Percentiles rank a stretch among this genome's conserved stretches.
Evolutionary conservation across 805 yeast genomes (phyloP).

Genomic region (Nematodospora valgi): DNA sequence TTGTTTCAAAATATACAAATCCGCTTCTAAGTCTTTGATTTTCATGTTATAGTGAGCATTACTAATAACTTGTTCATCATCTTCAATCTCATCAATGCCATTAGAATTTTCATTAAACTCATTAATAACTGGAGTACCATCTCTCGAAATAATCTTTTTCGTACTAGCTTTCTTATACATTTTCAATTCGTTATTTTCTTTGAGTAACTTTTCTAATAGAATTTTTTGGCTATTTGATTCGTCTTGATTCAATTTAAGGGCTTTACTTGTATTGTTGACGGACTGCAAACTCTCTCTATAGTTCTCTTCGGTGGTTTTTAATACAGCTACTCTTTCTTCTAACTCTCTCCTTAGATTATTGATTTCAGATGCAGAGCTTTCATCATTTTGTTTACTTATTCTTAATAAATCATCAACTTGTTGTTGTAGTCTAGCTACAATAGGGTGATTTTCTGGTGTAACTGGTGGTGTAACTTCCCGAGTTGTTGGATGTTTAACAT

Average conservation of each 20-base stretch:
- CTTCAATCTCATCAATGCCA: constrained; percentile 15
- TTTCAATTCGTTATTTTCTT: constrained; percentile 68
- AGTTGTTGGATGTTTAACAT: constrained; percentile 12
- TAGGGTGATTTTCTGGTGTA: constrained; percentile 16
- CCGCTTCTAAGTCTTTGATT: constrained; percentile 81
- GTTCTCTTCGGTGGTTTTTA: constrained; percentile 52
- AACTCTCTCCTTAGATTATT: constrained; percentile 27
- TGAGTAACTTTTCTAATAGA: constrained; percentile 49
- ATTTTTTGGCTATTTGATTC: constrained; percentile 64
- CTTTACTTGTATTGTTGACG: constrained; percentile 70
- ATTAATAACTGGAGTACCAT: constrained; percentile 20
- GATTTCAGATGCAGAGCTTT: constrained; percentile 33
- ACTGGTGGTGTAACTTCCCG: constrained; percentile 9
- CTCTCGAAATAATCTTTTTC: constrained; percentile 29
- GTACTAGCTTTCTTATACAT: constrained; percentile 43
- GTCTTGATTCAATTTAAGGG: constrained; percentile 67
- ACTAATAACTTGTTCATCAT: constrained; percentile 28
- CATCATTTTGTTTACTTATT: constrained; percentile 43
- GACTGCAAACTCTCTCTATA: constrained; percentile 70
- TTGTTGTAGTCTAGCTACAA: constrained; percentile 43
- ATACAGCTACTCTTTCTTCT: constrained; percentile 22
- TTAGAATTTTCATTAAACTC: constrained; percentile 18
- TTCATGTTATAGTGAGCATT: constrained; percentile 67
- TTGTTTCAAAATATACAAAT: constrained; percentile 72
- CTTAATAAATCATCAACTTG: constrained; percentile 55